Percentiles rank a stretch among this genome's conserved stretches.
phyloP scores from a whole-genome alignment of 371 early-diverging fungal species.

The Parasitella parasitica region DNA sequence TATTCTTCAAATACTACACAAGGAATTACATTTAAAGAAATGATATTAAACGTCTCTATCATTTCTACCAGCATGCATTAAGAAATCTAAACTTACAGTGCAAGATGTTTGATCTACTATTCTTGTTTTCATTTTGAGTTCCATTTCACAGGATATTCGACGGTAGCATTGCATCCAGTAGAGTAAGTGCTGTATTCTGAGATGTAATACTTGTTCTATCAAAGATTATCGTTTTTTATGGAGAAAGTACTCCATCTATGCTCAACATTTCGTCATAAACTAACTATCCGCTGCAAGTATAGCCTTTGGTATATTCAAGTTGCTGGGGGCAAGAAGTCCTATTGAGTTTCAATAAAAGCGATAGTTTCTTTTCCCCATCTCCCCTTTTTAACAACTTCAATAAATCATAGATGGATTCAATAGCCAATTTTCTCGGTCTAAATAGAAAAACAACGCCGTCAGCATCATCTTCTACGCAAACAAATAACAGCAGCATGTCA shows the following conservation, averaged over 20 bases:
- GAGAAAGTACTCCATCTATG: neutral
- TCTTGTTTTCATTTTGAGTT: no score
- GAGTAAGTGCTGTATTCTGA: no score
- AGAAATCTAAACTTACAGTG: no score
- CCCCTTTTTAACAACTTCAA: neutral
- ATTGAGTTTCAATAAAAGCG: neutral
- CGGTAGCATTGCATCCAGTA: no score
- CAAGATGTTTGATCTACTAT: no score
- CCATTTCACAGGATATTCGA: no score
- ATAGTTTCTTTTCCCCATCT: neutral
- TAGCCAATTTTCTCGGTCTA: constrained; percentile 17
- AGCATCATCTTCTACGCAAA: neutral
- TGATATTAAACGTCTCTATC: constrained; percentile 23
- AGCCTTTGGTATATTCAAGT: neutral
- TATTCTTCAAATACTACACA: no score
- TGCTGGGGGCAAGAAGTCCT: neutral
- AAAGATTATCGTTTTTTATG: constrained; percentile 27
- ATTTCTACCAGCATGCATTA: no score
- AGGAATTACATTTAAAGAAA: constrained; percentile 14
- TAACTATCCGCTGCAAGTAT: neutral
- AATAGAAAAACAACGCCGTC: neutral
- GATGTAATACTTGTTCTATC: no score
- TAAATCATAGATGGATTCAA: constrained; percentile 3
- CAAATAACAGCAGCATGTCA: neutral
- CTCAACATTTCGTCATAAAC: no score